These are phyloP conservation scores for Backusella westeae DNA, from an alignment of 192 early-diverging fungal species.

Conservation along the genomic window DNA sequence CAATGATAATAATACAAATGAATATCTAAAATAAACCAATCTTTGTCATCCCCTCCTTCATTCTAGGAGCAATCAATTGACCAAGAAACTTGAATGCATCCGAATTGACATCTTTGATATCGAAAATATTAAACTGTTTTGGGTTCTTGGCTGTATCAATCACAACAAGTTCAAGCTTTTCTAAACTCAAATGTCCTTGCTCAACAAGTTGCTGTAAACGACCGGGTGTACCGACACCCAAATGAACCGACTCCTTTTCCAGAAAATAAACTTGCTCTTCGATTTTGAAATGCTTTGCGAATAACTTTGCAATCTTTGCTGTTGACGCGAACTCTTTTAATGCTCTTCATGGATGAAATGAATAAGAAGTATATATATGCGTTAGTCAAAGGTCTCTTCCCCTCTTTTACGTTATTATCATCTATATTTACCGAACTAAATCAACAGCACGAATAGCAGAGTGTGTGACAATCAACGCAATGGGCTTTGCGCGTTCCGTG, in stretches of 20 bases:
- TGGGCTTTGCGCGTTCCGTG: slow-evolving; percentile 43
- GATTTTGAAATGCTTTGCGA: slow-evolving; percentile 77
- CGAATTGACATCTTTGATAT: slow-evolving; percentile 56
- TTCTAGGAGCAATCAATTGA: slow-evolving; percentile 16
- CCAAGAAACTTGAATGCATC: slow-evolving; percentile 54
- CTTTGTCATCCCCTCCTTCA: slow-evolving; percentile 30
- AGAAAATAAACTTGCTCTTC: slow-evolving; percentile 63
- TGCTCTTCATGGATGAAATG: slow-evolving; percentile 9
- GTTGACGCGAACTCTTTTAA: slow-evolving; percentile 53
- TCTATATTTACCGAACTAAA: slow-evolving; percentile 40
- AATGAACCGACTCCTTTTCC: slow-evolving; percentile 45
- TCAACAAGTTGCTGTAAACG: slow-evolving; percentile 60
- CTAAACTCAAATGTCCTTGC: slow-evolving; percentile 52
- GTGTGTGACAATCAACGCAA: slow-evolving; percentile 55
- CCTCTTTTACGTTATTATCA: neutral
- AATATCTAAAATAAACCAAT: slow-evolving; percentile 28
- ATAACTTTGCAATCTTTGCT: slow-evolving; percentile 66
- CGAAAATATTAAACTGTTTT: slow-evolving; percentile 60
- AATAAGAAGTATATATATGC: neutral
- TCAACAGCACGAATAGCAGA: slow-evolving; percentile 65
- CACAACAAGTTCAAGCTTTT: slow-evolving; percentile 58
- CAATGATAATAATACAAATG: neutral
- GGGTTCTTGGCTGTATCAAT: slow-evolving; percentile 57
- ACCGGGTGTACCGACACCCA: slow-evolving; percentile 72
- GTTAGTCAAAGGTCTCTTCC: neutral